These are phyloP conservation scores for Candida cerambycidarum DNA, from an alignment of 805 yeast genomes.

Conservation along the genomic window DNA sequence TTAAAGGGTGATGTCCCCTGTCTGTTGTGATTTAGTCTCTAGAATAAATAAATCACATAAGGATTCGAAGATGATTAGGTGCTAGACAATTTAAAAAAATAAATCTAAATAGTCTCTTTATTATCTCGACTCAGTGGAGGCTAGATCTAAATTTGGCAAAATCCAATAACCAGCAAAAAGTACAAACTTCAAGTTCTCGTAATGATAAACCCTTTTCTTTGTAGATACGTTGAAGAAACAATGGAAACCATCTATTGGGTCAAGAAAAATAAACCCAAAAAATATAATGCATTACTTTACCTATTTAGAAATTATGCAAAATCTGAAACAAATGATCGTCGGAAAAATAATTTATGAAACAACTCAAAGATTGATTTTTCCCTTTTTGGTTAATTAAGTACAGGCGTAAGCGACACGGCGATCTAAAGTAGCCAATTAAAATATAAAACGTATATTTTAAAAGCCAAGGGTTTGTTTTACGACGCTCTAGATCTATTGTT, in stretches of 20 bases:
- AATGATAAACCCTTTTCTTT: neutral
- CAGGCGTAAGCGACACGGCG: slow-evolving; percentile 1
- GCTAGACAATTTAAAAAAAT: no score
- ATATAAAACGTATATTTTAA: neutral
- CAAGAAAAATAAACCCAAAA: neutral
- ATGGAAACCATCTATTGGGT: neutral
- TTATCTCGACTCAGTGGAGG: no score
- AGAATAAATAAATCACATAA: no score
- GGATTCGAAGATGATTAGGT: no score
- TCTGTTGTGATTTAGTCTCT: no score
- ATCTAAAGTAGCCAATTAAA: neutral
- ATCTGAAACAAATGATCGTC: slow-evolving; percentile 1
- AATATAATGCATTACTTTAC: neutral
- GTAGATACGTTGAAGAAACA: neutral
- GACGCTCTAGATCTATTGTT: slow-evolving; percentile 1
- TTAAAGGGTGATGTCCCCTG: no score
- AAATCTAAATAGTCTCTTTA: no score
- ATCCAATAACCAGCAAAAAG: no score
- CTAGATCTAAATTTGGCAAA: no score
- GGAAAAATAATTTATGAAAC: neutral
- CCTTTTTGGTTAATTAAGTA: neutral
- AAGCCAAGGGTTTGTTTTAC: neutral
- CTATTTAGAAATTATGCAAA: neutral
- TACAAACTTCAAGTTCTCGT: neutral
- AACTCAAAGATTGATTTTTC: neutral